Evolutionary conservation across 192 early-diverging fungal species (phyloP), one percentile per base, ranked within the genome.

Genomic region (Diversispora epigaea): DNA sequence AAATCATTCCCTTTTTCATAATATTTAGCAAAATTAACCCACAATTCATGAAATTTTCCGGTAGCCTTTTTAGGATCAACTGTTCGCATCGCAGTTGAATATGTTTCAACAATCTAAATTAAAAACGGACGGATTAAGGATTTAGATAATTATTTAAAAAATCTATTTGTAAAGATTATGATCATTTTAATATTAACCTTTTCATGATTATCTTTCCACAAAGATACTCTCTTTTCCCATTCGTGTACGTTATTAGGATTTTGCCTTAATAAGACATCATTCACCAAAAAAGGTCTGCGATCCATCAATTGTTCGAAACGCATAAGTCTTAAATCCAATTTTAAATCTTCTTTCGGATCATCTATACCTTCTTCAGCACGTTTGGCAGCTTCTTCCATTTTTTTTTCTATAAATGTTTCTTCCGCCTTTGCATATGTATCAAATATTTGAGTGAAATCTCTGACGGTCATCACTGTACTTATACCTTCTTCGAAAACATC

Each of bases 401-500:
- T 89, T 10, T 84, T 82, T 8, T 87, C 81, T 43, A 98, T 89
- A 46, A 93, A 85, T 14, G 84, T 82, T 78, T 97, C 95, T 73
- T 95, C 94, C 71, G 97, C 91, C 65, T 96, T 90, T 11, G 94
- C 93, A 77, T 98, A 99, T 1, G 96, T 91, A 75, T 99, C 96
- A 86, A 99, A 99, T 73, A 99, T 91, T 74, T 93, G 87, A 0
- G 95, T 91, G 74, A 99, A 99, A 78, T 98, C 96, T 10, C 91
- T 87, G 47, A 98, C 92, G 0, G 91, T 96, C 73, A 80, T 84
- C 2, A 96, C 96, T 0, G 81, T 84, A 1, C 77, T 80, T 70
- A 98, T 81, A 0, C 91, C 96, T 80, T 98, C 94, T 80, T 98
- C 98, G 75, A 91, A 99, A 2, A 98, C 91, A 80, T 96, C 96